phyloP scores from a whole-genome alignment of 1,284 basidiomycete genomes.

The Boletellus deceptivus region DNA sequence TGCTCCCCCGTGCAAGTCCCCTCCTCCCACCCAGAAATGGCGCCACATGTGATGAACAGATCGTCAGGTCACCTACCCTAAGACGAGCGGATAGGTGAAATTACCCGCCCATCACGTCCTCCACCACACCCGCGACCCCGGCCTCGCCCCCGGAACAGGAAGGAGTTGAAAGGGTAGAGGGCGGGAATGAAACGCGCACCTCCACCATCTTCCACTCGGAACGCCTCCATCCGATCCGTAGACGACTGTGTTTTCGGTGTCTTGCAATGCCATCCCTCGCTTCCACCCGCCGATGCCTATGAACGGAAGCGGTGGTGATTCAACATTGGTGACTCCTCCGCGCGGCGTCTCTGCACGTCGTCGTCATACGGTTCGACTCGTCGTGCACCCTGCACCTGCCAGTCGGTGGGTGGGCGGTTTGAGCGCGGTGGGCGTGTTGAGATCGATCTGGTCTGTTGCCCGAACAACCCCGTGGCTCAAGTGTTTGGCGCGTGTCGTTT shows the following conservation, averaged over 20 bases:
- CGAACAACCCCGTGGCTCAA: no score
- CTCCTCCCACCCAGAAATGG: background rate
- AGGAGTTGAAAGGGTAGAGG: background rate
- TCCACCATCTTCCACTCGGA: background rate
- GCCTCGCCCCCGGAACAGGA: background rate
- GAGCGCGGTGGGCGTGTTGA: no score
- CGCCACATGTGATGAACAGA: background rate
- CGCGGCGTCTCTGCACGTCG: no score
- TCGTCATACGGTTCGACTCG: no score
- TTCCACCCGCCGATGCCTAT: slow-evolving; percentile 39
- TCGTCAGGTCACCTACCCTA: background rate
- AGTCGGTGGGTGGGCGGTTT: no score
- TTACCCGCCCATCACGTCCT: background rate
- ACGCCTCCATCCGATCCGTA: background rate
- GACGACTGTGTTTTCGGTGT: background rate
- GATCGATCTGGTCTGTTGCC: no score
- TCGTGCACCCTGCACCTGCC: no score
- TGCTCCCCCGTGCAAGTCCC: no score
- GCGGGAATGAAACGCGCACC: slow-evolving; percentile 16
- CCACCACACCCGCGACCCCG: slow-evolving; percentile 1
- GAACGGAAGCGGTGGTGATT: no score
- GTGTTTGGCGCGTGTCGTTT: no score
- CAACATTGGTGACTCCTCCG: no score
- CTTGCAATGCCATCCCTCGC: slow-evolving; percentile 66
- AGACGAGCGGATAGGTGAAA: background rate